A percentile compares a stretch with the other conserved stretches of the same genome.
These are phyloP conservation scores for Hemileccinum hortonii DNA, from an alignment of 1,284 basidiomycete species.

Conservation along the genomic window DNA sequence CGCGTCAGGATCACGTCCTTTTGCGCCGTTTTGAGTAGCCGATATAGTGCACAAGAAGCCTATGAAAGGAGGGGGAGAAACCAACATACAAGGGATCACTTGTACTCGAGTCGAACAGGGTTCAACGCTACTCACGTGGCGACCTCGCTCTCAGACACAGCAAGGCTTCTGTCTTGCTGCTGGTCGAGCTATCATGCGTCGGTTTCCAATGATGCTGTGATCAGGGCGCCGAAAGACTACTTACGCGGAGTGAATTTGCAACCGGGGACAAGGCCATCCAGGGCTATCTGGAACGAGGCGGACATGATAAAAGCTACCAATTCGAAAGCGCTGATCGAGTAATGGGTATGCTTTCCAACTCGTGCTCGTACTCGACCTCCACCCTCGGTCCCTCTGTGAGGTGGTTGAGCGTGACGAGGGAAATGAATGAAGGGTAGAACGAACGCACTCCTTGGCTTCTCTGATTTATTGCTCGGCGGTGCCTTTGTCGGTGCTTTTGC, in stretches of 20 bases:
- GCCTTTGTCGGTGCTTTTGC: constrained; percentile 39
- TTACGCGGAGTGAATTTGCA: constrained; percentile 1
- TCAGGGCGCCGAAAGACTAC: neutral
- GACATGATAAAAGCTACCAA: constrained; percentile 46
- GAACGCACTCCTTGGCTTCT: constrained; percentile 59
- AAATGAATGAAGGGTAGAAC: constrained; percentile 6
- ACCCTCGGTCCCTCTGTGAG: constrained; percentile 71
- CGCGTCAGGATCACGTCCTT: too few species aligned
- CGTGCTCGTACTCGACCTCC: constrained; percentile 94
- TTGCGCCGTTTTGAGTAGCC: too few species aligned
- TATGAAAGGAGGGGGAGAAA: neutral
- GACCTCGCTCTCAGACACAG: too few species aligned
- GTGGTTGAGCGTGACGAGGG: constrained; percentile 14
- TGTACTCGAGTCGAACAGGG: neutral
- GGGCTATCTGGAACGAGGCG: neutral
- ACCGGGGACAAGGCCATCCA: neutral
- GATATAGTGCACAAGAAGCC: too few species aligned
- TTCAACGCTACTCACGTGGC: neutral
- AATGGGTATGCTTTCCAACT: constrained; percentile 73
- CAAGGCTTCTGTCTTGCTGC: neutral
- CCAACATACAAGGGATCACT: neutral
- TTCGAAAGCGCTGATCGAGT: constrained; percentile 55
- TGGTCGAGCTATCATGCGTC: neutral
- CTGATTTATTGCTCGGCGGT: constrained; percentile 48
- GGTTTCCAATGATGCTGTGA: neutral